A percentile compares a stretch with the other conserved stretches of the same genome.
phyloP scores from a whole-genome alignment of 768 basidiomycete genomes.

The Holtermanniella nyarrowii region DNA sequence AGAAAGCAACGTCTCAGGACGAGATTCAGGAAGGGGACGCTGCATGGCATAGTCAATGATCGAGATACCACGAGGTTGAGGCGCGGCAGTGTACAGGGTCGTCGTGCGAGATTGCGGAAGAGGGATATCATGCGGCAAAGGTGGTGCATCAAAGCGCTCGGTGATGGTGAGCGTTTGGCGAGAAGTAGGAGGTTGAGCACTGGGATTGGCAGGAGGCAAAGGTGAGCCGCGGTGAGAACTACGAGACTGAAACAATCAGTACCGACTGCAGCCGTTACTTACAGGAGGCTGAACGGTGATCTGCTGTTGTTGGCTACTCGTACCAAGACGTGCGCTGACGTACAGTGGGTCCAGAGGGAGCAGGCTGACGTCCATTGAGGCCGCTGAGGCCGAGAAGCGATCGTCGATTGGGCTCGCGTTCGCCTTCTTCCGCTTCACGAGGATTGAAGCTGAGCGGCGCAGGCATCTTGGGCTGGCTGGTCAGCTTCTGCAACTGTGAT shows the following conservation, averaged over 20 bases:
- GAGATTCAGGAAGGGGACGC: slow-evolving; percentile 21
- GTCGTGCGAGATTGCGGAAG: slow-evolving; percentile 13
- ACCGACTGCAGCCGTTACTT: slow-evolving; percentile 7
- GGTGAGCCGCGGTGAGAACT: background rate
- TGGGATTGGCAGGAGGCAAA: background rate
- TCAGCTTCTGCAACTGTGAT: background rate
- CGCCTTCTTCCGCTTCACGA: no score
- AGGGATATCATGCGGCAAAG: slow-evolving; percentile 16
- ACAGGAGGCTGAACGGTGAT: slow-evolving; percentile 36
- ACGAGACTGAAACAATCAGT: slow-evolving; percentile 1
- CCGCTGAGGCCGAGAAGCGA: background rate
- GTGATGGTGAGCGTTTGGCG: slow-evolving; percentile 16
- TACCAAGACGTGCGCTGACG: slow-evolving; percentile 16
- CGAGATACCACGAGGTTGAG: slow-evolving; percentile 6
- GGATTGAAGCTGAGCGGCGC: slow-evolving; percentile 17
- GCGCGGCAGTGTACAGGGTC: slow-evolving; percentile 9
- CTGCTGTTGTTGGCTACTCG: slow-evolving; percentile 6
- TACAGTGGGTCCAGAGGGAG: slow-evolving; percentile 23
- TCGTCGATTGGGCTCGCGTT: background rate
- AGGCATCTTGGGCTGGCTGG: slow-evolving; percentile 22
- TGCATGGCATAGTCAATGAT: slow-evolving; percentile 23
- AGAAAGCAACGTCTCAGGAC: slow-evolving; percentile 19
- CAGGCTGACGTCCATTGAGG: background rate
- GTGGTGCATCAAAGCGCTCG: slow-evolving; percentile 6
- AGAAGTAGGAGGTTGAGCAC: slow-evolving; percentile 8